Evolutionary conservation across 331 rosid species (phyloP), one percentile per base, ranked within the genome.

Genomic region (Dryas integrifolia): DNA sequence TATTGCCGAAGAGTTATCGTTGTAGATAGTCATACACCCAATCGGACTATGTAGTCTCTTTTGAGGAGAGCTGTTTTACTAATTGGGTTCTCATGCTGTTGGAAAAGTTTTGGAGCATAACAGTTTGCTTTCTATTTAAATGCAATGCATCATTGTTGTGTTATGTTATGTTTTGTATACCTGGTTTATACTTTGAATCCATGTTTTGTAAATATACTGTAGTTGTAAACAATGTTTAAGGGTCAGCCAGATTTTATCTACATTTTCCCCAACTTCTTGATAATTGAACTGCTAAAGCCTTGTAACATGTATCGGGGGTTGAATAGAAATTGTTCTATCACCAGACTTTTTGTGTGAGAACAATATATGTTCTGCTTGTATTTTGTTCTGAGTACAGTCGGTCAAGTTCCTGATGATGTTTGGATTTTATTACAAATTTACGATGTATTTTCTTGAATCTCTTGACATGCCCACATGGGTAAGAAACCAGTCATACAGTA

Each of bases 1-100:
- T 87, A 77, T 70, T 93, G 98, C 77, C 89, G 97, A 58, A 82
- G 86, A 76, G 66, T 63, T 67, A 84, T 93, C 74, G 77, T 59
- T 73, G 64, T 85, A 78, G 65, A 73, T 79, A 49, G 73, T 60
- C 43, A 76, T 38, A 66, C 24, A 10, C 58, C 38, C 35, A 21
- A 48, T 45, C 26, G 44, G 41, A 39, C 30, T 12, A 35, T 16
- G 7, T 73, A 82, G 73, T 55, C 45, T 72, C 44, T 12, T 45
- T 64, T n/a, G 45, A 26, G 46, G 10, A 30, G 35, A 30, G 35
- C 2, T 56, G 78, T 16, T 57, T 5, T 55, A 1, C 38, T 4
- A 15, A 52, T 65, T 35, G 52, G n/a, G 65, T 63, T 68, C 24
- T 57, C 41, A 5, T 39, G 40, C 11, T 38, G 63, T n/a, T 58